Percentiles rank a stretch among this genome's conserved stretches.
phyloP scores from a whole-genome alignment of 257 asterid species.

The Catharanthus roseus region DNA sequence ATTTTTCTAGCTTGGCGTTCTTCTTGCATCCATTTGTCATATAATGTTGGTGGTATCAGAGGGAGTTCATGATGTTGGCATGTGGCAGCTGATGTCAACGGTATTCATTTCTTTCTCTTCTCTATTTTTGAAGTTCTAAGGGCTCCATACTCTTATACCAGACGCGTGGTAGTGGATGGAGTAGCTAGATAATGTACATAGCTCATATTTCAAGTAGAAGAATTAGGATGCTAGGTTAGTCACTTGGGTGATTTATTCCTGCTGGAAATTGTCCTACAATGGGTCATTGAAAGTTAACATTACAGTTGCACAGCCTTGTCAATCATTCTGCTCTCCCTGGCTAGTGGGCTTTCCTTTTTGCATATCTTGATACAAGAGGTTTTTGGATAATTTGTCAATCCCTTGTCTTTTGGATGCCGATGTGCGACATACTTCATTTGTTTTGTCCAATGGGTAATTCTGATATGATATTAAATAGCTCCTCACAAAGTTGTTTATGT shows the following conservation, averaged over 20 bases:
- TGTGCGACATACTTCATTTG: neutral
- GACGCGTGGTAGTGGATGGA: neutral
- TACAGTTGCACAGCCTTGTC: too few relatives aligned
- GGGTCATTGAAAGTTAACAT: neutral
- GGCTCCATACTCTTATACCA: neutral
- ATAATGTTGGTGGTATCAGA: slow-evolving; percentile 76
- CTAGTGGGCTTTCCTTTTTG: neutral
- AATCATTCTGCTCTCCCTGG: neutral
- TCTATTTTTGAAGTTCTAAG: neutral
- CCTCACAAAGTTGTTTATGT: neutral
- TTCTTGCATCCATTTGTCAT: slow-evolving; percentile 84
- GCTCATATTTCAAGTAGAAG: neutral
- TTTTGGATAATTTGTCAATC: neutral
- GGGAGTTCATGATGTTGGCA: slow-evolving; percentile 73
- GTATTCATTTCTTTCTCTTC: slow-evolving; percentile 33
- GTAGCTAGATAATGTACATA: neutral
- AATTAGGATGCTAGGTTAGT: neutral
- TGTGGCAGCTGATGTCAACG: slow-evolving; percentile 92
- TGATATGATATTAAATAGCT: neutral
- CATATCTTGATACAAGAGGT: neutral
- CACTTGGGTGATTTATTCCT: neutral
- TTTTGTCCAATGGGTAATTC: neutral
- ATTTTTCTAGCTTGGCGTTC: slow-evolving; percentile 82
- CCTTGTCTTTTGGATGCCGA: neutral
- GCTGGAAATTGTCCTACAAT: too few relatives aligned